These are phyloP conservation scores for Aspergillus incahuasiensis DNA, from an alignment of 495 filamentous ascomycete species.

Conservation along the genomic window DNA sequence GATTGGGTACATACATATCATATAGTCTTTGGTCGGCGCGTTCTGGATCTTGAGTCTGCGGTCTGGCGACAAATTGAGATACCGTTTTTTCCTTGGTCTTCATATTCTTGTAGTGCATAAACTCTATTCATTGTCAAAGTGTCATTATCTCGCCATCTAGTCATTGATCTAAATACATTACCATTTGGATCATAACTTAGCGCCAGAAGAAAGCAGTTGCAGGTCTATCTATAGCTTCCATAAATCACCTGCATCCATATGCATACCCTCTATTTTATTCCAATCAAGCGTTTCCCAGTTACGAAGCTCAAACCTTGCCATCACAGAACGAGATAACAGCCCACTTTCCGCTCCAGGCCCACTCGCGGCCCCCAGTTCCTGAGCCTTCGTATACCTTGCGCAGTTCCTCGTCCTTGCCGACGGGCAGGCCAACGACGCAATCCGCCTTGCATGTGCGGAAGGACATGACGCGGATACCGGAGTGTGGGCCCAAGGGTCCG, in stretches of 20 bases:
- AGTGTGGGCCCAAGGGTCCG: conserved; percentile 75
- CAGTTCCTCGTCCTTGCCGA: conserved; percentile 76
- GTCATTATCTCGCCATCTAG: neutral
- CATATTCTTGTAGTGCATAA: no score
- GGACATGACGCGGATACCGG: conserved; percentile 74
- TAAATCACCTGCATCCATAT: neutral
- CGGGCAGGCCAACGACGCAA: conserved; percentile 80
- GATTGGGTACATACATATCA: neutral
- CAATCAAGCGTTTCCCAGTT: neutral
- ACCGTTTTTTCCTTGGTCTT: neutral
- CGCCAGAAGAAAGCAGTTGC: no score
- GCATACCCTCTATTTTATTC: neutral
- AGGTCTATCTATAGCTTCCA: neutral
- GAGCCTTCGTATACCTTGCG: conserved; percentile 61
- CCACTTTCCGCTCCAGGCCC: conserved; percentile 98
- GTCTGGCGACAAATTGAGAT: neutral
- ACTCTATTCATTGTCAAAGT: neutral
- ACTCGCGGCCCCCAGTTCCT: conserved; percentile 70
- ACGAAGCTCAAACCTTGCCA: conserved; percentile 46
- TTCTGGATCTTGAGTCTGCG: neutral
- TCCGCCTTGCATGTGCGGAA: conserved; percentile 95
- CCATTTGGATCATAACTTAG: neutral
- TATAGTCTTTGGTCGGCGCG: neutral
- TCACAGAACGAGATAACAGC: conserved; percentile 87
- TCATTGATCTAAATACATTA: neutral